These are phyloP conservation scores for Microdochium nivale DNA, from an alignment of 2,329 filamentous ascomycete genomes.

Conservation along the genomic window DNA sequence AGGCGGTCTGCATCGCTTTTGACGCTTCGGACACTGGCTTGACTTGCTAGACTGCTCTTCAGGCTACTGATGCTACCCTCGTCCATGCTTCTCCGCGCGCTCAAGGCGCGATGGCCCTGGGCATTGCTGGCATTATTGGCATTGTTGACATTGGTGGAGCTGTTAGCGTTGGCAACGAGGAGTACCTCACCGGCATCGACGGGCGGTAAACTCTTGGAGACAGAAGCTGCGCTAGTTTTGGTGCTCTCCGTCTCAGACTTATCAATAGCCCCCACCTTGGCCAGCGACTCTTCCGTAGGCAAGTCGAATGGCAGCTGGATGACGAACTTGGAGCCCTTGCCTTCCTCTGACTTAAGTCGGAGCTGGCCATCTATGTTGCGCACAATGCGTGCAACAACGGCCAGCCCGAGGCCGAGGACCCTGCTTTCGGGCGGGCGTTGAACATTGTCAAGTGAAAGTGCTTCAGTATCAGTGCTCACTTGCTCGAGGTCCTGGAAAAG, in stretches of 20 bases:
- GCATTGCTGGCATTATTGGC: not conserved
- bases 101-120: slow-evolving; percentile 8
- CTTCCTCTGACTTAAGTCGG: slow-evolving; percentile 73
- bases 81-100: slow-evolving; percentile 30
- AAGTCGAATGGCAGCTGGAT: slow-evolving; percentile 70
- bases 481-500: slow-evolving; percentile 52
- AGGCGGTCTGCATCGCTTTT: slow-evolving; percentile 60
- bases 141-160: too few species aligned
- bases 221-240: slow-evolving; percentile 18
- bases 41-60: slow-evolving; percentile 34
- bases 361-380: slow-evolving; percentile 89
- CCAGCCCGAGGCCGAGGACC: slow-evolving; percentile 73
- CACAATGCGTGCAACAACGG: slow-evolving; percentile 76
- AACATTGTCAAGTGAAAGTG: slow-evolving; percentile 15
- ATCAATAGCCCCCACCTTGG: slow-evolving; percentile 10
- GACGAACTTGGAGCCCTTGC: slow-evolving; percentile 74
- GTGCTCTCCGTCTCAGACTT: slow-evolving; percentile 7
- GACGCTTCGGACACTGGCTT: slow-evolving; percentile 38
- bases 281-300: slow-evolving; percentile 32
- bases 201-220: slow-evolving; percentile 19
- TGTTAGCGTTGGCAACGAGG: slow-evolving; percentile 45
- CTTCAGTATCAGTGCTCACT: slow-evolving; percentile 37
- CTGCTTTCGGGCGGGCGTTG: slow-evolving; percentile 22
- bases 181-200: slow-evolving; percentile 45
- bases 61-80: slow-evolving; percentile 31